Conservation (phyloP, 768 basidiomycete species). For the Auriscalpium vulgare region DNA sequence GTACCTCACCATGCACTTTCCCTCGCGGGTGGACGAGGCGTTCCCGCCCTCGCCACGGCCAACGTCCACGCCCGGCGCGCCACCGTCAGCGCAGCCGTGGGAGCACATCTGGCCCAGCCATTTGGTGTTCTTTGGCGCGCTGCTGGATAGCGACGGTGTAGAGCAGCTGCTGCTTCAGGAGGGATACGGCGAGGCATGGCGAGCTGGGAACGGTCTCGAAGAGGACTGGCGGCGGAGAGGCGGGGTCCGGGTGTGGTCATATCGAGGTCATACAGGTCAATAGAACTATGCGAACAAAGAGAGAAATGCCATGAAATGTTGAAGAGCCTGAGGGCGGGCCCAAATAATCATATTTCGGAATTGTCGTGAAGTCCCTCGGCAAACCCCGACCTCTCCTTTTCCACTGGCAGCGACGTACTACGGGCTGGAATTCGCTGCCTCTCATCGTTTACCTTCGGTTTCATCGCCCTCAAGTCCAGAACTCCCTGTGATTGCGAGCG, state of each 20-base stretch:
- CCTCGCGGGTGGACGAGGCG: constrained; percentile 43
- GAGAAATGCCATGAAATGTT: no score
- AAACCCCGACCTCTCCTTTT: no score
- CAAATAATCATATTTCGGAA: no score
- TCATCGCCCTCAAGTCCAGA: no score
- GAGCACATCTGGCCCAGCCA: constrained; percentile 75
- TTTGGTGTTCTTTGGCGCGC: constrained; percentile 75
- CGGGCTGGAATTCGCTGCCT: no score
- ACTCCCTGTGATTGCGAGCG: no score
- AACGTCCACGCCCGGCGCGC: constrained; percentile 38
- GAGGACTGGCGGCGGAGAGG: constrained; percentile 68
- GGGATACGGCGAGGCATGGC: constrained; percentile 63
- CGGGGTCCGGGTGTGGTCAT: constrained; percentile 61
- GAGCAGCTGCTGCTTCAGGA: constrained; percentile 35
- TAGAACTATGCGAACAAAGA: no score
- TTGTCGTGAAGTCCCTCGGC: no score
- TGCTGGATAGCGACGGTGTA: constrained; percentile 51
- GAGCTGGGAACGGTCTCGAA: constrained; percentile 58
- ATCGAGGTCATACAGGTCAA: neutral
- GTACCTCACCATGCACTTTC: constrained; percentile 67
- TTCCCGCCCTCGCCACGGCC: constrained; percentile 63
- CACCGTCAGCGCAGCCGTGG: constrained; percentile 33
- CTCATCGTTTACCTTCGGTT: no score
- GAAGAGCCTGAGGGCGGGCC: no score
- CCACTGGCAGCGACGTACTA: no score